phyloP scores from a whole-genome alignment of 1,284 basidiomycete species.

The Puccinia triticina region DNA sequence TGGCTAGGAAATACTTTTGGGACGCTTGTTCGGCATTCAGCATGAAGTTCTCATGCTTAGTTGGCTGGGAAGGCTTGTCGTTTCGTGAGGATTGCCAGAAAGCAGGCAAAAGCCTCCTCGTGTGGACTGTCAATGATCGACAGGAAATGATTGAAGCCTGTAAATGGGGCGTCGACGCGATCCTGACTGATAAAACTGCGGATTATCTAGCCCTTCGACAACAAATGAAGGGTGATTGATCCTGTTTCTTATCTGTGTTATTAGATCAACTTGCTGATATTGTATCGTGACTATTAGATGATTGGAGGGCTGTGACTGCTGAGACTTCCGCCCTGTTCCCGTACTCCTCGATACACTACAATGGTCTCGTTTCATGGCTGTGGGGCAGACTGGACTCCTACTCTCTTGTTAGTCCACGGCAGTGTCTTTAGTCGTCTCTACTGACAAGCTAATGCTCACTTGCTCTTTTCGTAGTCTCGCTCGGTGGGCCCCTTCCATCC shows the following conservation, averaged over 20 bases:
- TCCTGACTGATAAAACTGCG: conserved; percentile 82
- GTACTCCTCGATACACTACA: conserved; percentile 43
- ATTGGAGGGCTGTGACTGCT: conserved; percentile 36
- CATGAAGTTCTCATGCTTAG: conserved; percentile 75
- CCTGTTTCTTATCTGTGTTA: neutral
- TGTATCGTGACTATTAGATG: neutral
- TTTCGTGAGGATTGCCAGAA: conserved; percentile 78
- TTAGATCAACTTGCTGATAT: neutral
- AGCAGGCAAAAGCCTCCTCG: conserved; percentile 82
- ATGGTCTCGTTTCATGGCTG: conserved; percentile 24
- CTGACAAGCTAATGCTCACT: neutral
- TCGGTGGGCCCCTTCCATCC: conserved; percentile 36
- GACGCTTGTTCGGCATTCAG: conserved; percentile 83
- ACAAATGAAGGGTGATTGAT: conserved; percentile 67
- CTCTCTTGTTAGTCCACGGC: conserved; percentile 11
- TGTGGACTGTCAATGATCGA: conserved; percentile 94
- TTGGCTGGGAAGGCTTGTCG: conserved; percentile 69
- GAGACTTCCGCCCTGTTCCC: conserved; percentile 40
- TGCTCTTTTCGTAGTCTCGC: conserved; percentile 16
- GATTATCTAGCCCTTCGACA: conserved; percentile 74
- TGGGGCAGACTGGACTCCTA: conserved; percentile 8
- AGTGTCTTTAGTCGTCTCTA: neutral
- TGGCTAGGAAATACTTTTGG: conserved; percentile 89
- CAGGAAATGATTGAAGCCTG: conserved; percentile 94
- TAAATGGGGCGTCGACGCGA: conserved; percentile 84